Conservation (phyloP, 306 rosid genomes). For the Vicia faba region DNA sequence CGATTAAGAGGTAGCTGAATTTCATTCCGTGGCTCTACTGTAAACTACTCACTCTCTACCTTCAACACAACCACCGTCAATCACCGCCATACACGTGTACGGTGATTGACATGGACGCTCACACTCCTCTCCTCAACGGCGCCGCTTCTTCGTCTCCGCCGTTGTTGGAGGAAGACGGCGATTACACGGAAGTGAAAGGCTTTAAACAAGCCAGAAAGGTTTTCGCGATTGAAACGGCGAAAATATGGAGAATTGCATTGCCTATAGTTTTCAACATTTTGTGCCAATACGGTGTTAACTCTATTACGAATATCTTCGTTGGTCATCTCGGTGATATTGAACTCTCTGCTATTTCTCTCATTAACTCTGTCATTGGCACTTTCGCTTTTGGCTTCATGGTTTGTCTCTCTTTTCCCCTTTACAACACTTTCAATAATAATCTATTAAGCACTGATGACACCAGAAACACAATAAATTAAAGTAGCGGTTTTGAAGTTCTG, state of each 20-base stretch:
- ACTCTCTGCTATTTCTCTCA: slow-evolving; percentile 75
- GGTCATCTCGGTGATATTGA: slow-evolving; percentile 79
- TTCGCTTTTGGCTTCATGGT: slow-evolving; percentile 90
- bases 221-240: slow-evolving; percentile 47
- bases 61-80: not conserved
- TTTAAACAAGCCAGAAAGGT: slow-evolving; percentile 36
- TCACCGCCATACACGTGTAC: slow-evolving; percentile 27
- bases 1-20: no score
- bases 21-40: no score
- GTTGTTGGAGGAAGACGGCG: slow-evolving; percentile 39
- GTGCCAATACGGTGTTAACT: slow-evolving; percentile 60
- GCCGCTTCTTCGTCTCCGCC: slow-evolving; percentile 6
- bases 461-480: no score
- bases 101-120: slow-evolving; percentile 31
- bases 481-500: no score
- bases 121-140: slow-evolving; percentile 33
- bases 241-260: slow-evolving; percentile 60
- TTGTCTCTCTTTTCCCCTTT: not conserved
- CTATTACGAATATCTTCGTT: slow-evolving; percentile 64
- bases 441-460: no score
- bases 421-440: no score
- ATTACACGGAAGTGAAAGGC: slow-evolving; percentile 46
- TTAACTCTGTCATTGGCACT: slow-evolving; percentile 64
- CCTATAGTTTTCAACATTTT: slow-evolving; percentile 54
- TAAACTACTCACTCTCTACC: not conserved